Evolutionary conservation across 2,329 filamentous ascomycete species (phyloP), one percentile per base, ranked within the genome.

Genomic region (Neonectria ditissima): DNA sequence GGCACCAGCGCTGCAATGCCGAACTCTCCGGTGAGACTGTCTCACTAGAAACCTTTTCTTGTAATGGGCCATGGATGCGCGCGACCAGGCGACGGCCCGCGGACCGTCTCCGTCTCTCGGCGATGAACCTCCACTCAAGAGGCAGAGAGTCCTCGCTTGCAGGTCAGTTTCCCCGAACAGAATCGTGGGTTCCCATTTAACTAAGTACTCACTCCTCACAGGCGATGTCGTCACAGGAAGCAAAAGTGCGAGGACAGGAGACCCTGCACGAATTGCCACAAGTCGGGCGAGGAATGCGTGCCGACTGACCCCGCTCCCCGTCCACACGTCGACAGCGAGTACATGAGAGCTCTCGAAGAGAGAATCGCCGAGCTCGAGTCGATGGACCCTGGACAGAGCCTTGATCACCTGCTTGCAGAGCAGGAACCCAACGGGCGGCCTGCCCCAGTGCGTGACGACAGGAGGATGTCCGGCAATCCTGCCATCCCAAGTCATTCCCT

Each of bases 231-330:
- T 16, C 67, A 67, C 20, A 66, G 73, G 20, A 73, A 71, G 60
- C 67, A 73, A 56, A 69, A 68, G 54, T 70, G 72, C 39, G 72
- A 69, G 34, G 70, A 69, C 22, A 47, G 45, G 7, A 61, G 73
- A 4, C 71, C 72, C 4, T 72, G 70, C 58, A 63, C 65, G 16
- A 75, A 71, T 47, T 73, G 72, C 55, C 65, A 64, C 48, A 67
- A 66, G 54, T 69, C 70, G 2, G 71, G 72, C 5, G 59, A 63
- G 60, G 66, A 68, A 44, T 70, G 68, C 39, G 58, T 68, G 1
- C 65, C 66, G 16, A 64, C 63, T 26, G 67, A 67, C 34, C 67
- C 67, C 3, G 67, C 67, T 14, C 52, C 65, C 22, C 65, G 67
- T 16, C 62, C 66, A 4, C 62, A 67, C 18, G 55, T 64, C 30